These are phyloP conservation scores for Hibiscus trionum DNA, from an alignment of 345 rosid genomes.

Conservation along the genomic window DNA sequence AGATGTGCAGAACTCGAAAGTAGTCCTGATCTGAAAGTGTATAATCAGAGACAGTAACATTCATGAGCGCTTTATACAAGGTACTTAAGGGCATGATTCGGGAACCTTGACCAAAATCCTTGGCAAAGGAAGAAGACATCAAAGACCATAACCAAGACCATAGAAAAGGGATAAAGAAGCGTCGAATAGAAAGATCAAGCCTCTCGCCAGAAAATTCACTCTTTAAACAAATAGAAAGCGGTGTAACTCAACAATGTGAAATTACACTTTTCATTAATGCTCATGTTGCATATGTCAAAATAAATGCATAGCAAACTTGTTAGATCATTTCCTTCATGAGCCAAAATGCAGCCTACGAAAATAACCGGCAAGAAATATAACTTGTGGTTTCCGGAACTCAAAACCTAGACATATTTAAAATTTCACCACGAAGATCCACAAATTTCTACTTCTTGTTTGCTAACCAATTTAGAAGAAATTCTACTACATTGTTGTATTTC, in stretches of 20 bases:
- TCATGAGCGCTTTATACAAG: too few relatives aligned
- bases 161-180: background rate
- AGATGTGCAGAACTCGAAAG: background rate
- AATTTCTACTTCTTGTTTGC: background rate
- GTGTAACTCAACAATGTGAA: background rate
- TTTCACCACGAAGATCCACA: background rate
- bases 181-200: background rate
- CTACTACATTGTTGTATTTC: background rate
- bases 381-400: background rate
- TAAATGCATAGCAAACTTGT: background rate
- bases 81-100: background rate
- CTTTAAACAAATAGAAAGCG: background rate
- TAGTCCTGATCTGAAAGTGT: background rate
- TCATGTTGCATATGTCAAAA: background rate
- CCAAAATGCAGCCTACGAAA: background rate
- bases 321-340: background rate
- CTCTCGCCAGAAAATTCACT: background rate
- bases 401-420: background rate
- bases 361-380: background rate
- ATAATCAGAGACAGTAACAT: too few relatives aligned
- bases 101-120: background rate
- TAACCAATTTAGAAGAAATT: background rate
- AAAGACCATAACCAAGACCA: background rate
- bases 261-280: background rate
- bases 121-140: background rate